These are phyloP conservation scores for Diaporthe velutina DNA, from an alignment of 2,329 filamentous ascomycete species.

Conservation along the genomic window DNA sequence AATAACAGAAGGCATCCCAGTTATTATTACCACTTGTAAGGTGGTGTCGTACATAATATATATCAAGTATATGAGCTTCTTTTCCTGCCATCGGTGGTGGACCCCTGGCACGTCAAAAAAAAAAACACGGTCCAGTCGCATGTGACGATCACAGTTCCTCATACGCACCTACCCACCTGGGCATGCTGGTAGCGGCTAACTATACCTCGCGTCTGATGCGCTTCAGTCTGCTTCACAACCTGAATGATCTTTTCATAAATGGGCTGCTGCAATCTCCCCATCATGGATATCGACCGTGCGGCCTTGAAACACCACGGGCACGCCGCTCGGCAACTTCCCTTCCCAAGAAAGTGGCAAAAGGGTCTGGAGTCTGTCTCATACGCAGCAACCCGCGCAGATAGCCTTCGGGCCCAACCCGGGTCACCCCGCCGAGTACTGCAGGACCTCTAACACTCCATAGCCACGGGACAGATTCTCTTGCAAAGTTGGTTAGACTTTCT, in stretches of 20 bases:
- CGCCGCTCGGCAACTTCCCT: neutral
- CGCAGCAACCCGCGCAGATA: neutral
- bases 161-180: no score
- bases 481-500: neutral
- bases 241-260: no score
- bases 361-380: slow-evolving; percentile 6
- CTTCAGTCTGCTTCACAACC: neutral
- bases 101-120: neutral
- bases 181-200: no score
- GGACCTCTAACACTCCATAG: slow-evolving; percentile 1
- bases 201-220: neutral
- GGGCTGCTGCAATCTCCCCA: no score
- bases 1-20: neutral
- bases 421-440: neutral
- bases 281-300: neutral
- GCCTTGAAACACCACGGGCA: slow-evolving; percentile 8
- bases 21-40: neutral
- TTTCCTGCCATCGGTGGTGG: neutral
- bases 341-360: neutral
- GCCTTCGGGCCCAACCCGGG: neutral
- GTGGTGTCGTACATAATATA: neutral
- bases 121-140: neutral
- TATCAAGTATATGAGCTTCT: neutral
- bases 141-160: neutral
- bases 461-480: neutral